A percentile compares a stretch with the other conserved stretches of the same genome.
These are phyloP conservation scores for Rhizophora apiculata DNA, from an alignment of 345 rosid genomes.

Conservation along the genomic window DNA sequence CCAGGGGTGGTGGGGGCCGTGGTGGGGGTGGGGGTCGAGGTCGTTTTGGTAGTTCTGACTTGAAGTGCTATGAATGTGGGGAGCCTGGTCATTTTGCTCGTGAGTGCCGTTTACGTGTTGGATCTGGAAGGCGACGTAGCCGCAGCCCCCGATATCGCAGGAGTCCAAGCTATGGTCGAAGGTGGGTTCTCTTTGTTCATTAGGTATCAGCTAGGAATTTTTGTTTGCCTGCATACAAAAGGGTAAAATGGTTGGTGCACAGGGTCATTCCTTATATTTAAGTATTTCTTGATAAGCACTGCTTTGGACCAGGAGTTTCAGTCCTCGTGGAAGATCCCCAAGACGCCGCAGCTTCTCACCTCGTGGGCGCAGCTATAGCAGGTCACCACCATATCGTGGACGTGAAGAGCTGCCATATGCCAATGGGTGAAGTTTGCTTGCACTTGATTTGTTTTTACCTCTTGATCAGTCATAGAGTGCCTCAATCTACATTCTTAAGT, in stretches of 20 bases:
- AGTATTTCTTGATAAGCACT: background rate
- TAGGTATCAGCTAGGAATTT: no score
- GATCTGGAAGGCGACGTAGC: constrained; percentile 73
- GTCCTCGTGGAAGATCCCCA: constrained; percentile 82
- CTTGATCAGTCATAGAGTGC: no score
- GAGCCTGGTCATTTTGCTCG: constrained; percentile 95
- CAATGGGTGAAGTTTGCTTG: constrained; percentile 62
- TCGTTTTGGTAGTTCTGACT: constrained; percentile 80
- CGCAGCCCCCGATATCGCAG: constrained; percentile 83
- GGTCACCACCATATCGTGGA: constrained; percentile 79
- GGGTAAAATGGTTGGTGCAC: background rate
- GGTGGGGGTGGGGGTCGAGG: constrained; percentile 47
- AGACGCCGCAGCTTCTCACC: constrained; percentile 85
- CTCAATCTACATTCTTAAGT: no score
- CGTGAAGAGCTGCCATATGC: constrained; percentile 87
- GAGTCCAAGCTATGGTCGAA: constrained; percentile 85
- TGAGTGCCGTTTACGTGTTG: constrained; percentile 76
- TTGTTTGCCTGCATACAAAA: no score
- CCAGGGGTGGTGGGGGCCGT: constrained; percentile 38
- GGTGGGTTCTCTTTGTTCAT: constrained; percentile 30
- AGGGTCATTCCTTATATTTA: background rate
- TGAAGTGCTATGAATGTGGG: constrained; percentile 89
- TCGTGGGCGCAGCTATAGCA: constrained; percentile 86
- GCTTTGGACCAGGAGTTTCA: constrained; percentile 57
- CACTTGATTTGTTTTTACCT: constrained; percentile 1